Base-by-base conservation (phyloP, 257 asterid species). In the Solanum chmielewskii region DNA sequence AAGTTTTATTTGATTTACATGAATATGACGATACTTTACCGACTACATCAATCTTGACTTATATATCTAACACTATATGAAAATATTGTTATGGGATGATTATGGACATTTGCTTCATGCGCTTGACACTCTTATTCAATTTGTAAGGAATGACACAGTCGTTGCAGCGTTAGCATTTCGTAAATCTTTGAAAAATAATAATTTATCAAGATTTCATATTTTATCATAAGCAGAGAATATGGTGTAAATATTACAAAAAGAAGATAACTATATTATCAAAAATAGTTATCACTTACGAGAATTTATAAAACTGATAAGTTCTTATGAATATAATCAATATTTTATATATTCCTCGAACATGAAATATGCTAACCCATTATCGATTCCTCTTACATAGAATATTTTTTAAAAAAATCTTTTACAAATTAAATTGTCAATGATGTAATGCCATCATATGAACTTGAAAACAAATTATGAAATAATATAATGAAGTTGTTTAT, bases 191-290 rank as follows among this genome's bases (percentile, higher is more conserved):
- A 6, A 60, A 23, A 13, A 60, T 3, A 21, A 21, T 60, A 1
- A 3, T 60, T 60, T 29, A 1, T 60, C 2, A 60, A 9, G 3
- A 9, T 23, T 21, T 60, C 14, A 23, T 60, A 60, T 23, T 5
- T 21, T 21, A 60, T 23, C 14, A 60, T 21, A 60, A 4, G 33
- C 15, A 62, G 11, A 23, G 16, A 62, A 62, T 62, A n/a, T 4
- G 15, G 27, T 23, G 29, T 23, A 21, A 60, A 60, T 60, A 9
- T 62, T 62, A 62, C 16, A 62, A 62, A 62, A 62, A 62, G 8
- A 62, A 62, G 15, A 60, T 4, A 1, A 9, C 0, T 0, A 0
- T 4, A 56, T 56, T 3, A n/a, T 56, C 4, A 3, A 20, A 60
- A 60, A 60, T 60, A 60, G 6, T 11, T 20, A 60, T 20, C 27